A percentile compares a stretch with the other conserved stretches of the same genome.
phyloP scores from a whole-genome alignment of 164 flowering plant genomes.

The Amborella trichopoda region DNA sequence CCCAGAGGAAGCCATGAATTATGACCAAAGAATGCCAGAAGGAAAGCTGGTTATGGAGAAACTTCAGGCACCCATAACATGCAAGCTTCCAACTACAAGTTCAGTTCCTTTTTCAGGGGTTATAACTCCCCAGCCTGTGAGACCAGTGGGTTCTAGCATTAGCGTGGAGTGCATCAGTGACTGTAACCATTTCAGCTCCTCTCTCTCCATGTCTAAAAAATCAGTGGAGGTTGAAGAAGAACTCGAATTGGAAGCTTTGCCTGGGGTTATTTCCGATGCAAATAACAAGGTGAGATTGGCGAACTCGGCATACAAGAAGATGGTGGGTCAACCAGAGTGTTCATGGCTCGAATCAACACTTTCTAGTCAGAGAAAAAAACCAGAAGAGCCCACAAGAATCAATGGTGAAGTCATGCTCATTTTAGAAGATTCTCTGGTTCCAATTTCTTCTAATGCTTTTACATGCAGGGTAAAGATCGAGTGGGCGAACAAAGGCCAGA shows the following conservation, averaged over 20 bases:
- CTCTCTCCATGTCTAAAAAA: conserved; percentile 11
- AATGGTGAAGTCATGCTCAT: conserved; percentile 61
- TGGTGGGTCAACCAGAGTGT: conserved; percentile 96
- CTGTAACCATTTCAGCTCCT: conserved; percentile 1
- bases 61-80: conserved; percentile 13
- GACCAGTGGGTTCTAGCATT: conserved; percentile 69
- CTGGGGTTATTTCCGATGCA: conserved; percentile 71
- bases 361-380: conserved; percentile 3
- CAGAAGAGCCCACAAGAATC: conserved; percentile 42
- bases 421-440: conserved; percentile 18
- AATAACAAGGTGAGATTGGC: conserved; percentile 63
- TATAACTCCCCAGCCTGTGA: conserved; percentile 56
- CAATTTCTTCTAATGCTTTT: conserved; percentile 34
- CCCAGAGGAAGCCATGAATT: conserved; percentile 17
- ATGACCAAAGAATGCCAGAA: conserved; percentile 20
- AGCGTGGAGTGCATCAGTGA: conserved; percentile 33
- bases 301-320: conserved; percentile 80
- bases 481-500: conserved; percentile 51
- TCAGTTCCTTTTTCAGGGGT: conserved; percentile 9
- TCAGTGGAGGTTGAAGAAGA: conserved; percentile 72
- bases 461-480: conserved; percentile 69
- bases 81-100: too few species aligned
- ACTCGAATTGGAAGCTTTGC: conserved; percentile 53
- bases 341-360: conserved; percentile 62
- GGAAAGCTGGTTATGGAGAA: conserved; percentile 39